A percentile compares a stretch with the other conserved stretches of the same genome.
Evolutionary conservation across 2,329 filamentous ascomycete species (phyloP).

Genomic region (Pestalotiopsis sp.): DNA sequence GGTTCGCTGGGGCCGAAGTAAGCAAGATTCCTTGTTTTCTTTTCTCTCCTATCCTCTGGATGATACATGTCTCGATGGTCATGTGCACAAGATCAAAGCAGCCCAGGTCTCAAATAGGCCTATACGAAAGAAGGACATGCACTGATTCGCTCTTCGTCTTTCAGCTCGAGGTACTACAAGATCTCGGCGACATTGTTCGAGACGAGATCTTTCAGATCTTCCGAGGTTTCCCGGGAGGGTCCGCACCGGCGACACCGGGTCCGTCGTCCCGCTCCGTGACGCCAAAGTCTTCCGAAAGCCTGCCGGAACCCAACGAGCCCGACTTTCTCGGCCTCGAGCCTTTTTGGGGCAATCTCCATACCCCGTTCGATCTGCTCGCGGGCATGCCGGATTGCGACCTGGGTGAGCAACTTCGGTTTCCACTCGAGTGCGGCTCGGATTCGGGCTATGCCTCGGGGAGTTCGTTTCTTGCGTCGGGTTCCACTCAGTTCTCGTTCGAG

Average conservation of each 20-base stretch:
- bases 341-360: conserved; percentile 16
- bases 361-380: not conserved
- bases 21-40: not conserved
- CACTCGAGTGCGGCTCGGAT: not conserved
- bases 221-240: conserved; percentile 19
- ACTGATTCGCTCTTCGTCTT: not conserved
- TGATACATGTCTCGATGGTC: not conserved
- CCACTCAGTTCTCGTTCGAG: not conserved
- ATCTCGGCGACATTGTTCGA: conserved; percentile 26
- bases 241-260: conserved; percentile 16
- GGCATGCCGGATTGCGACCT: not conserved
- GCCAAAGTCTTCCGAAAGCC: conserved; percentile 15
- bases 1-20: conserved; percentile 25
- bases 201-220: conserved; percentile 26
- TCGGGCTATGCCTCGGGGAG: not conserved
- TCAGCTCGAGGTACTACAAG: conserved; percentile 19
- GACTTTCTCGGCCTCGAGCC: conserved; percentile 19
- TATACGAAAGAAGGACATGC: not conserved
- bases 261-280: conserved; percentile 19
- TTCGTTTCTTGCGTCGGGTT: not conserved
- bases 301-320: conserved; percentile 10
- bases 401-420: not conserved
- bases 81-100: not conserved
- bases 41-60: not conserved
- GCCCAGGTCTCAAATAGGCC: not conserved